phyloP scores from a whole-genome alignment of 108 stramenopile species.

The Bacterosira constricta region DNA sequence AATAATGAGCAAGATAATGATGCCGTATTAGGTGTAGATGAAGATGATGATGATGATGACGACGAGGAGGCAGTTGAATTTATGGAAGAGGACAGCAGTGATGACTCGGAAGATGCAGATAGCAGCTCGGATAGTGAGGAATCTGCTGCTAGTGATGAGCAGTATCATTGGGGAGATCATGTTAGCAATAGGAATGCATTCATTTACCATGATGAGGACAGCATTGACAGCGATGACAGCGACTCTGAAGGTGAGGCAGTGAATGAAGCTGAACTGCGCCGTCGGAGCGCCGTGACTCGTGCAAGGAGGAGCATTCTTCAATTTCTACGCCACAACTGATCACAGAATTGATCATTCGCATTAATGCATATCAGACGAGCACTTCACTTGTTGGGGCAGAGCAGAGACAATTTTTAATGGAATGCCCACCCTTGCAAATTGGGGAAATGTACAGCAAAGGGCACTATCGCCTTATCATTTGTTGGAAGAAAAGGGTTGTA shows the following conservation, averaged over 20 bases:
- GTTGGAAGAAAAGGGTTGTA: too few relatives aligned
- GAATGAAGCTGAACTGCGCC: not conserved
- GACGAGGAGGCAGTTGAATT: constrained; percentile 25
- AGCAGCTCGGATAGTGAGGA: constrained; percentile 21
- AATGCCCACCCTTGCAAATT: too few relatives aligned
- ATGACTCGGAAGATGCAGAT: constrained; percentile 49
- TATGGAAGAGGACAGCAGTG: constrained; percentile 49
- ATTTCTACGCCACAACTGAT: constrained; percentile 13
- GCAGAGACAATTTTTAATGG: too few relatives aligned
- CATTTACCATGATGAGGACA: constrained; percentile 17
- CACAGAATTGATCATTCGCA: too few relatives aligned
- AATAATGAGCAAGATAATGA: constrained; percentile 25
- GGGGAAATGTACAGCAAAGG: too few relatives aligned
- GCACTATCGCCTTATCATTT: too few relatives aligned
- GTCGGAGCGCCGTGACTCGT: constrained; percentile 9
- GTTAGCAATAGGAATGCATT: constrained; percentile 28
- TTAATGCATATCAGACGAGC: too few relatives aligned
- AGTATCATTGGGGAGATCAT: constrained; percentile 46
- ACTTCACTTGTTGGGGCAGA: too few relatives aligned
- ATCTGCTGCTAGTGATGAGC: constrained; percentile 15
- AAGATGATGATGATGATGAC: constrained; percentile 31
- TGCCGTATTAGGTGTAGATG: constrained; percentile 49
- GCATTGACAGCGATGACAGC: constrained; percentile 11
- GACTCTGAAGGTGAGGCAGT: not conserved
- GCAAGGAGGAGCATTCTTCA: constrained; percentile 22